Evolutionary conservation across 192 early-diverging fungal species (phyloP), one percentile per base, ranked within the genome.

Genomic region (Diversispora epigaea): DNA sequence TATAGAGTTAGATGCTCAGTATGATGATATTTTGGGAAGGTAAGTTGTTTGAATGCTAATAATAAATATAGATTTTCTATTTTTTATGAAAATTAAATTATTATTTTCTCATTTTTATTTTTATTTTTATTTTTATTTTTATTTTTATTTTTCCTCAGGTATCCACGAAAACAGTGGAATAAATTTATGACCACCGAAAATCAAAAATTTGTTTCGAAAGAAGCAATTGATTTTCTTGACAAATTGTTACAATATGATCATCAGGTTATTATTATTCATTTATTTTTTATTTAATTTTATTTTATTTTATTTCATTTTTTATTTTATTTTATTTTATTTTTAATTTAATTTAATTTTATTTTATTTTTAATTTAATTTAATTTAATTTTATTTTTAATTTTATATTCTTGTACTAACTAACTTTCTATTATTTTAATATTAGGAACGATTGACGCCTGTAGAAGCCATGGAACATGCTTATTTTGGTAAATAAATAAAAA

Each of bases 401-500:
- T n/a, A n/a, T n/a, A n/a, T n/a, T n/a, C n/a, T n/a, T n/a, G n/a
- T n/a, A n/a, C n/a, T n/a, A n/a, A n/a, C n/a, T n/a, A n/a, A n/a
- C n/a, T n/a, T n/a, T n/a, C n/a, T n/a, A n/a, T n/a, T n/a, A n/a
- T n/a, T n/a, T n/a, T n/a, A n/a, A n/a, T n/a, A n/a, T n/a, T n/a
- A n/a, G 78, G 82, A 93, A 78, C 90, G 95, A 21, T 79, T 94
- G 77, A 95, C 93, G 32, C 88, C 94, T 66, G 82, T 86, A 69
- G 93, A 97, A 80, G 95, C 95, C 2, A 95, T 97, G 94, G 81
- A 82, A 77, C 94, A 95, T 77, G 90, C 93, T 46, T 97, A 97
- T 83, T 97, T 97, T 80, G 82, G 73, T 75, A 65, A 75, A 25
- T 65, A 49, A 25, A 22, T 61, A 61, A 21, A 9, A 4, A n/a